phyloP scores from a whole-genome alignment of 345 rosid genomes.

The Dipteronia sinensis region DNA sequence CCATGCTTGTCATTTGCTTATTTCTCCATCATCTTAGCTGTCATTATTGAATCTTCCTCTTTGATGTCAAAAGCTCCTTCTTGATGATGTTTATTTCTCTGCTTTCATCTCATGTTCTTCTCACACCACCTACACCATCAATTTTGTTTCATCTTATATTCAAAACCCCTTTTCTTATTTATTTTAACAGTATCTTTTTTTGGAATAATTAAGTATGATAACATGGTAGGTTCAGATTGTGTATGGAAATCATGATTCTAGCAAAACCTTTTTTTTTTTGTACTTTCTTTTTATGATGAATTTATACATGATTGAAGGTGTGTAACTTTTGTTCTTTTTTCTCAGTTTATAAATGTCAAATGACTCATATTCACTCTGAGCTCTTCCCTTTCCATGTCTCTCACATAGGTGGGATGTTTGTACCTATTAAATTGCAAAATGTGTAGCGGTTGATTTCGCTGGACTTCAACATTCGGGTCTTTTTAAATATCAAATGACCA shows the following conservation, averaged over 20 bases:
- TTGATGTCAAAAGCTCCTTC: not conserved
- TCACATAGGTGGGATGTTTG: too few relatives aligned
- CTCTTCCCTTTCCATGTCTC: too few relatives aligned
- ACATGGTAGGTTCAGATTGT: too few relatives aligned
- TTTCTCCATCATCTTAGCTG: conserved; percentile 18
- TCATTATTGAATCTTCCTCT: not conserved
- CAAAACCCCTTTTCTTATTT: not conserved
- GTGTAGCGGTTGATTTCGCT: too few relatives aligned
- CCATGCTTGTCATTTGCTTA: conserved; percentile 1
- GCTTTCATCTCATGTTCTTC: too few relatives aligned
- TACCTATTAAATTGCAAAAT: too few relatives aligned
- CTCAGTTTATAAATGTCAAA: not conserved
- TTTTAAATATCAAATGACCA: not conserved
- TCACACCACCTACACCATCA: too few relatives aligned
- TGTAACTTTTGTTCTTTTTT: not conserved
- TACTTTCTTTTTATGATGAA: not conserved
- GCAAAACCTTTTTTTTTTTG: not conserved
- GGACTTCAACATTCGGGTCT: too few relatives aligned
- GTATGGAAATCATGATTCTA: not conserved
- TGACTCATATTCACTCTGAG: too few relatives aligned
- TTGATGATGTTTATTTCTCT: not conserved
- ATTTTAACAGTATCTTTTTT: not conserved
- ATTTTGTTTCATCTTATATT: too few relatives aligned
- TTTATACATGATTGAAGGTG: not conserved
- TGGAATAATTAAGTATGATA: not conserved